phyloP scores from a whole-genome alignment of 148 eudicot genomes.

The Rheum nobile region DNA sequence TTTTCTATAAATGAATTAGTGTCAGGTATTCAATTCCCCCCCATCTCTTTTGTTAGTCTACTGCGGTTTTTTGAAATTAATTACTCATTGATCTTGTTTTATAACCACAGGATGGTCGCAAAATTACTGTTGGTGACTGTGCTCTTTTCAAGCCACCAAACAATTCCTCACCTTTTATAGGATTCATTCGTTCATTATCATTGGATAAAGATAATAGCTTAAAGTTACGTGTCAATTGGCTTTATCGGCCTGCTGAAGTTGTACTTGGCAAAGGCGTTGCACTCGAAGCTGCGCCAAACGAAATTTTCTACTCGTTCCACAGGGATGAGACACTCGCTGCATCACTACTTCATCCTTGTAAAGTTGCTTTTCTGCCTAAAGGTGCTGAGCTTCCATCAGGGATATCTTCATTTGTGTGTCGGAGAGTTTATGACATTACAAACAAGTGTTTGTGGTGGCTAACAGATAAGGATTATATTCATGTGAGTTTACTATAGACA shows the following conservation, averaged over 20 bases:
- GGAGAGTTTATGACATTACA: conserved; percentile 74
- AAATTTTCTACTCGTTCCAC: conserved; percentile 79
- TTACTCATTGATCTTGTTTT: background rate
- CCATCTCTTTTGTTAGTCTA: background rate
- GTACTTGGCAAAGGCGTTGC: conserved; percentile 52
- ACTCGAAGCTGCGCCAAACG: conserved; percentile 80
- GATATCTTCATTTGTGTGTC: conserved; percentile 75
- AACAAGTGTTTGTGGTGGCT: conserved; percentile 88
- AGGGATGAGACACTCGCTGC: conserved; percentile 88
- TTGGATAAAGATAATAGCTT: conserved; percentile 24
- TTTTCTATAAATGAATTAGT: background rate
- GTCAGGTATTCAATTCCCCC: background rate
- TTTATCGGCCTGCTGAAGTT: conserved; percentile 70
- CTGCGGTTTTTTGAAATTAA: background rate
- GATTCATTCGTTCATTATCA: conserved; percentile 32
- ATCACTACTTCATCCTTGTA: conserved; percentile 89
- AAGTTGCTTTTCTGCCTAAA: conserved; percentile 78
- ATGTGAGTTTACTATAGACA: conserved; percentile 31
- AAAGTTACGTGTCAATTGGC: conserved; percentile 62
- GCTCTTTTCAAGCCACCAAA: conserved; percentile 52
- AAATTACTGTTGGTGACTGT: conserved; percentile 49
- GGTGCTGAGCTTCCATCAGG: conserved; percentile 85
- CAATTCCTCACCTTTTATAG: conserved; percentile 46
- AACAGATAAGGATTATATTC: conserved; percentile 62
- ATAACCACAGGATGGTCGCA: conserved; percentile 43